Conservation (phyloP, 202 grass and related monocot genomes). For the Panicum hallii region DNA sequence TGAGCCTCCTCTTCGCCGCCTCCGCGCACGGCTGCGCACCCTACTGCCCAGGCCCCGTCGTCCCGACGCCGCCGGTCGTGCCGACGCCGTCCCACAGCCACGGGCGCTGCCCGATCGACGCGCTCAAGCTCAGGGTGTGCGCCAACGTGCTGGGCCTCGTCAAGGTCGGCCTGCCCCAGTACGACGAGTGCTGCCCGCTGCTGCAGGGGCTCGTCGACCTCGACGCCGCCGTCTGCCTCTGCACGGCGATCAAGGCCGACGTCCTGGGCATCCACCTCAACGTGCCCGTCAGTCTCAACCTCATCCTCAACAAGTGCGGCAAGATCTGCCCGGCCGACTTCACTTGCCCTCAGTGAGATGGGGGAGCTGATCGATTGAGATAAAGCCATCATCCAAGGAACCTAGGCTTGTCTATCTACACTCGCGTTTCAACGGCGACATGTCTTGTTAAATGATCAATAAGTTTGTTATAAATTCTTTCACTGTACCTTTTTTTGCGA, state of each 20-base stretch:
- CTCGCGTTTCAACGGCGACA: not conserved
- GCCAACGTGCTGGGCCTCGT: slow-evolving; percentile 59
- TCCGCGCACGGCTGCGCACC: not conserved
- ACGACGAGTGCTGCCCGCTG: slow-evolving; percentile 51
- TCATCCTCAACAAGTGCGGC: slow-evolving; percentile 62
- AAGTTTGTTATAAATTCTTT: slow-evolving; percentile 21
- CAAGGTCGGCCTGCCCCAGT: slow-evolving; percentile 47
- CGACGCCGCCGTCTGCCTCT: slow-evolving; percentile 64
- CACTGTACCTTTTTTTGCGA: not conserved
- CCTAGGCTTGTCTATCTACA: not conserved
- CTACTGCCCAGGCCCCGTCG: not conserved
- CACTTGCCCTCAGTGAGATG: slow-evolving; percentile 37
- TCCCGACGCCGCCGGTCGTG: slow-evolving; percentile 9
- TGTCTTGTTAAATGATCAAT: slow-evolving; percentile 2
- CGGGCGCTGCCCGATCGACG: slow-evolving; percentile 56
- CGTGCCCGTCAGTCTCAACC: slow-evolving; percentile 55
- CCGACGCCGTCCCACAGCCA: not conserved
- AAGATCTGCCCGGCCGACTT: slow-evolving; percentile 51
- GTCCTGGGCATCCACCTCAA: slow-evolving; percentile 56
- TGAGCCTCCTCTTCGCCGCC: slow-evolving; percentile 28
- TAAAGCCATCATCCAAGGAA: not conserved
- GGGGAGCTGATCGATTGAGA: not conserved
- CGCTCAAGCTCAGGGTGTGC: slow-evolving; percentile 62
- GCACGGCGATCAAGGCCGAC: slow-evolving; percentile 67
- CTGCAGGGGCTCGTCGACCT: slow-evolving; percentile 44